phyloP scores from a whole-genome alignment of 1,284 basidiomycete genomes.

The Cryptococcus sp. region DNA sequence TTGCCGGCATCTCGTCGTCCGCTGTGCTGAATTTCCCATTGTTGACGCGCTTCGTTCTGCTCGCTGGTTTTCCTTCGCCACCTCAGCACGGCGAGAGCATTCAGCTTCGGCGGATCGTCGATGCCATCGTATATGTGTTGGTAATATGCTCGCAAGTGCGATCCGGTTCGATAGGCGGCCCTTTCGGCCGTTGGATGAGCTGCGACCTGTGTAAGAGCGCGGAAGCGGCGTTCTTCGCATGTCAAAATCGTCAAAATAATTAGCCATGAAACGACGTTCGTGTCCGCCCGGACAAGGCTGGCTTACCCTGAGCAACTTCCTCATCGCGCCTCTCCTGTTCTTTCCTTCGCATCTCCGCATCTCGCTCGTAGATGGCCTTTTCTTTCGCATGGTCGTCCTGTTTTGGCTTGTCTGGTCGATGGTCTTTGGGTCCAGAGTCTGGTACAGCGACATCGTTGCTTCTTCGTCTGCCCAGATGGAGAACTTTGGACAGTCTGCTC shows the following conservation, averaged over 20 bases:
- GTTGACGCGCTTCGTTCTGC: slow-evolving; percentile 29
- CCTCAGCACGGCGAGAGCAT: slow-evolving; percentile 44
- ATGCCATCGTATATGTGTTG: slow-evolving; percentile 43
- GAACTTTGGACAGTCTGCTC: slow-evolving; percentile 27
- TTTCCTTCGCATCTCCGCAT: slow-evolving; percentile 29
- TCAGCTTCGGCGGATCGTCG: slow-evolving; percentile 42
- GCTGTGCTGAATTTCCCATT: slow-evolving; percentile 33
- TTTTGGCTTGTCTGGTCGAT: slow-evolving; percentile 9
- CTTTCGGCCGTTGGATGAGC: slow-evolving; percentile 46
- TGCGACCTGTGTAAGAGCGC: slow-evolving; percentile 42
- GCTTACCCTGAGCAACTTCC: slow-evolving; percentile 45
- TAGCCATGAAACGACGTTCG: too few relatives aligned
- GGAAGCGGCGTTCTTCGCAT: slow-evolving; percentile 40
- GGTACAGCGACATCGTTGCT: neutral
- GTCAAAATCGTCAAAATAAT: neutral
- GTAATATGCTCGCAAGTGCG: slow-evolving; percentile 49
- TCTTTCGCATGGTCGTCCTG: slow-evolving; percentile 16
- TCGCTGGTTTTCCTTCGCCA: slow-evolving; percentile 39
- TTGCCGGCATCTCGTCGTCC: slow-evolving; percentile 3
- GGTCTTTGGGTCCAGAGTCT: slow-evolving; percentile 7
- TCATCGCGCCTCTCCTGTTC: slow-evolving; percentile 43
- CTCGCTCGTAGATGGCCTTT: slow-evolving; percentile 22
- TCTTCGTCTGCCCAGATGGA: slow-evolving; percentile 23
- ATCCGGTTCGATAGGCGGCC: slow-evolving; percentile 36
- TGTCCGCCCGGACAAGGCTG: neutral